Evolutionary conservation across 805 yeast genomes (phyloP).

Genomic region (Ogataea nonfermentans): DNA sequence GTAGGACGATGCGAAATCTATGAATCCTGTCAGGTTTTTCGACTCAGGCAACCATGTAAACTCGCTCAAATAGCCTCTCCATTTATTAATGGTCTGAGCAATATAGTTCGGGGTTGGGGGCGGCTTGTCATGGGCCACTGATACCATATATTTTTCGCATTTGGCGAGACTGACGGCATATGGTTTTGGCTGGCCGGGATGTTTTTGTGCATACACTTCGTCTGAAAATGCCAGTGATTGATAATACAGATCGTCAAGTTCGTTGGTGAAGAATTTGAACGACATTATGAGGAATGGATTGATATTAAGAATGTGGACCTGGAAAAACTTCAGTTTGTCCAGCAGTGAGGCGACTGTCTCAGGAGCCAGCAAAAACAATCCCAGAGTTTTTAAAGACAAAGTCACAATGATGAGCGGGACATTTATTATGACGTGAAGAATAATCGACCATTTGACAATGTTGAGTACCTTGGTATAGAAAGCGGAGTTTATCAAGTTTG

Average conservation of each 20-base stretch:
- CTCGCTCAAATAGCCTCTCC: neutral
- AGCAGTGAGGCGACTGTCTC: constrained; percentile 15
- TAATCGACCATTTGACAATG: constrained; percentile 38
- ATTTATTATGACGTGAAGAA: constrained; percentile 36
- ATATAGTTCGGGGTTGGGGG: constrained; percentile 6
- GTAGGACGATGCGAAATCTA: constrained; percentile 29
- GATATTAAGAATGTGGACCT: constrained; percentile 39
- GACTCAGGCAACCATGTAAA: constrained; percentile 6
- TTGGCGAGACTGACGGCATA: constrained; percentile 12
- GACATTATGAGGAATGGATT: constrained; percentile 40
- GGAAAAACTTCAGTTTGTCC: constrained; percentile 32
- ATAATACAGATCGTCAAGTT: constrained; percentile 41
- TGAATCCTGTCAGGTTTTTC: constrained; percentile 12
- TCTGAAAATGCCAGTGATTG: constrained; percentile 41
- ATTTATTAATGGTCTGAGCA: constrained; percentile 3
- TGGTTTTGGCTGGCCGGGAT: constrained; percentile 33
- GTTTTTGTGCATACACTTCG: constrained; percentile 35
- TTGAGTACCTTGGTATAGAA: constrained; percentile 38
- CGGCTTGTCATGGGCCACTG: neutral
- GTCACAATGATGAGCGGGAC: constrained; percentile 26
- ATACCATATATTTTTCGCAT: neutral
- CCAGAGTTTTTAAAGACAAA: constrained; percentile 24
- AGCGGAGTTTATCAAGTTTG: constrained; percentile 35
- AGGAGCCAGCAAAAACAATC: constrained; percentile 14
- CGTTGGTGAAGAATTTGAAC: constrained; percentile 36